A percentile compares a stretch with the other conserved stretches of the same genome.
Evolutionary conservation across 139 green algal genomes (phyloP).

Genomic region (Desmodesmus armatus): DNA sequence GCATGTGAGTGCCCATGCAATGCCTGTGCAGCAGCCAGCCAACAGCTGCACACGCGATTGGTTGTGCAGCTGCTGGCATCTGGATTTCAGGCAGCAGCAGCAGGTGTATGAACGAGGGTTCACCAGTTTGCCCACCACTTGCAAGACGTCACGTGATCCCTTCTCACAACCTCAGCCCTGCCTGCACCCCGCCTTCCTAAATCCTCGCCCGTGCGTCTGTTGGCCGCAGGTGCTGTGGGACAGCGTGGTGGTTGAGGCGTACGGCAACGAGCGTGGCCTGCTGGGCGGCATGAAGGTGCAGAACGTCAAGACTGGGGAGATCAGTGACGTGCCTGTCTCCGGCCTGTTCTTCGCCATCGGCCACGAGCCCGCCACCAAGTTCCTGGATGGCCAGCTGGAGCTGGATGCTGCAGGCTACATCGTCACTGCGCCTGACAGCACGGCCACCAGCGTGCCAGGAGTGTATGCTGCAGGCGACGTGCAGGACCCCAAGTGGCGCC

Average conservation of each 20-base stretch:
- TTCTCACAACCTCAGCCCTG: too few species aligned
- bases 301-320: slow-evolving; percentile 69
- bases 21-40: too few species aligned
- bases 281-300: slow-evolving; percentile 74
- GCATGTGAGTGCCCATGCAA: too few species aligned
- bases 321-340: slow-evolving; percentile 60
- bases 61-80: too few species aligned
- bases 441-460: slow-evolving; percentile 71
- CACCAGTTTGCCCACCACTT: too few species aligned
- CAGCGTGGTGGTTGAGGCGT: slow-evolving; percentile 75
- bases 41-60: too few species aligned
- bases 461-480: slow-evolving; percentile 84
- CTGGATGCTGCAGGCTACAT: slow-evolving; percentile 82
- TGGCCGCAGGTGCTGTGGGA: slow-evolving; percentile 68
- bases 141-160: too few species aligned
- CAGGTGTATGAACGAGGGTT: too few species aligned
- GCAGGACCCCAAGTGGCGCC: slow-evolving; percentile 83
- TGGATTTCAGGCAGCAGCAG: too few species aligned
- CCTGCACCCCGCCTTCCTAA: too few species aligned
- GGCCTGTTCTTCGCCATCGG: slow-evolving; percentile 96
- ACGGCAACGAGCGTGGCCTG: slow-evolving; percentile 69
- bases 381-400: slow-evolving; percentile 79
- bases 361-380: slow-evolving; percentile 87
- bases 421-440: slow-evolving; percentile 69
- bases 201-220: too few species aligned